Evolutionary conservation across 192 early-diverging fungal species (phyloP), one percentile per base, ranked within the genome.

Genomic region (Coemansia aciculifera): DNA sequence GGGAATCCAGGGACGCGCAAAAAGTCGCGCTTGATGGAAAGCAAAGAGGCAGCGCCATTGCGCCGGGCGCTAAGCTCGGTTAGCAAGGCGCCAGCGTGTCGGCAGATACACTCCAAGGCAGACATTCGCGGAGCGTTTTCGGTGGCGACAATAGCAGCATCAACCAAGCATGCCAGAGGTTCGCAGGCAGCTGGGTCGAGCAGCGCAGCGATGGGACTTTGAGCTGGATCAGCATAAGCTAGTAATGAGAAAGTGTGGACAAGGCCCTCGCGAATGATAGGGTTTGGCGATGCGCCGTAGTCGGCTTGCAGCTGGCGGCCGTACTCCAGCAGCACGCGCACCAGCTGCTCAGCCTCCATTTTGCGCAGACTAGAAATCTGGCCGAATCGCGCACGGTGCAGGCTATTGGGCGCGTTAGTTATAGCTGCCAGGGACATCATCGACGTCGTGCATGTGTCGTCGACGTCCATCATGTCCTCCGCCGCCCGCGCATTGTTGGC

Each of bases 231-330:
- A 11, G 86, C 65, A 51, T 93, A 92, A 2, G 92, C 90, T 27
- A 92, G 73, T 29, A 93, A 75, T 10, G 91, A 88, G 66, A 93
- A 92, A 3, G 88, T 74, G 49, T 90, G 86, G 72, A 87, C 74
- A 51, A 86, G 64, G 13, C 83, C 76, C 43, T 79, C 73, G 52
- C 78, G 78, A 24, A 88, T 69, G 3, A 80, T 44, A 13, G 65
- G 59, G 27, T 80, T 81, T 34, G 75, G 72, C 39, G 76, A 75
- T 54, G 64, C 48, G 21, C 85, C 73, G 61, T 85, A 89, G 68
- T 89, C 84, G 9, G 66, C 70, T 62, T 89, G 85, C 61, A 90
- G 63, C 66, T 85, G 83, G 36, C 84, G 86, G 5, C 87, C 87
- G 68, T 81, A 84, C 52, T 75, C 72, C 8, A 79, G 65, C 56